Evolutionary conservation across 1,284 basidiomycete species (phyloP), one percentile per base, ranked within the genome.

Genomic region (Ganoderma lucidum): DNA sequence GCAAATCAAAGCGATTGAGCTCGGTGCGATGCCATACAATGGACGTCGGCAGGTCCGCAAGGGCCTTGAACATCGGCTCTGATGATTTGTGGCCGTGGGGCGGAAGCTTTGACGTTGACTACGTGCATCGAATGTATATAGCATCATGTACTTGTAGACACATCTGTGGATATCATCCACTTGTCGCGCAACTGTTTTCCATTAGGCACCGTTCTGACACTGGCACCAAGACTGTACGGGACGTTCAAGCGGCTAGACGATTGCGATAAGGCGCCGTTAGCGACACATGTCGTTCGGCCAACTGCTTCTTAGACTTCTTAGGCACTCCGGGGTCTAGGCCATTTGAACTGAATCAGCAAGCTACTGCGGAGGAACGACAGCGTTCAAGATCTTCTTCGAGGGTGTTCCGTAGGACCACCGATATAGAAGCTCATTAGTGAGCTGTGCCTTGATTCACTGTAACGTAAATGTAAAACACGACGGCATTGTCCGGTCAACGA

Each of bases 1-100:
- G 5, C 68, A 69, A 48, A 35, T 69, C 15, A 69, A 65, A 35
- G 68, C 68, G 14, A 69, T 69, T 19, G 64, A 69, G 55, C 63
- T 65, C 3, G 64, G 68, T 4, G 10, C 63, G 23, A 61, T 69
- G 42, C 63, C 58, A 30, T 64, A 69, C 51, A 28, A 59, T 14
- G 68, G 68, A 2, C 39, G 55, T n/a, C 30, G 68, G 23, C 48
- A 51, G 23, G 48, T 28, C 10, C 23, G 23, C 23, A 23, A 23
- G n/a, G 48, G 23, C 23, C 48, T 51, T 51, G 48, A 51, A 14
- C 23, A 51, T 28, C 23, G 48, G 28, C 48, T 51, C 2, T 51
- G 10, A 51, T 51, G 48, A 51, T 14, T 51, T 51, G n/a, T 5
- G n/a, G 48, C 5, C 10, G 10, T 10, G 10, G 28, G 48, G n/a